phyloP scores from a whole-genome alignment of 805 yeast genomes.

The Metschnikowia reukaufii region DNA sequence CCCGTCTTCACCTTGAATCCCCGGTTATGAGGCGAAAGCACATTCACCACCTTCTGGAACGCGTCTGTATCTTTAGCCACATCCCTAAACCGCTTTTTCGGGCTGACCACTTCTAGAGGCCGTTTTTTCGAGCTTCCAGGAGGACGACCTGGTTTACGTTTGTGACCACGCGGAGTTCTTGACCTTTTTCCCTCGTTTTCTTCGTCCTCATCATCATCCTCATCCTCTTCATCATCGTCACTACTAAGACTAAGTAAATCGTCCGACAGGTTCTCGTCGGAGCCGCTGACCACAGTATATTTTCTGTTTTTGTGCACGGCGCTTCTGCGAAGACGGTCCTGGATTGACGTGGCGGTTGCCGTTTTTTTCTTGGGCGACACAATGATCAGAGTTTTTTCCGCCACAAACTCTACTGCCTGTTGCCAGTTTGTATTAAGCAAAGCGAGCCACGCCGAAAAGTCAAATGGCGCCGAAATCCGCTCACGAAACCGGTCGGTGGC shows the following conservation, averaged over 20 bases:
- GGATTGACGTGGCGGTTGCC: constrained; percentile 5
- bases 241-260: not conserved
- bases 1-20: constrained; percentile 28
- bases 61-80: constrained; percentile 9
- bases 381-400: constrained; percentile 18
- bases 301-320: not conserved
- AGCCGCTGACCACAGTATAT: not conserved
- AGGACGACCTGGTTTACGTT: too few species aligned
- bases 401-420: constrained; percentile 12
- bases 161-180: not conserved
- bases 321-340: not conserved
- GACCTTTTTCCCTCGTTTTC: not conserved
- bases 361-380: constrained; percentile 17
- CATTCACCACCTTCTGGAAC: constrained; percentile 19
- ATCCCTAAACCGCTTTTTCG: constrained; percentile 3
- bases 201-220: not conserved
- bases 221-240: not conserved
- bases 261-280: not conserved
- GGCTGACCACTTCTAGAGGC: constrained; percentile 3
- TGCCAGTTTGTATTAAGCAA: constrained; percentile 18
- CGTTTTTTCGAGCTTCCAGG: too few species aligned
- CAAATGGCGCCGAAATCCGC: constrained; percentile 35
- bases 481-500: constrained; percentile 40
- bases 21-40: constrained; percentile 24
- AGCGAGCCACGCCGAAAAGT: constrained; percentile 35